Conservation (phyloP, 441 rosid genomes). For the Capsella rubella region DNA sequence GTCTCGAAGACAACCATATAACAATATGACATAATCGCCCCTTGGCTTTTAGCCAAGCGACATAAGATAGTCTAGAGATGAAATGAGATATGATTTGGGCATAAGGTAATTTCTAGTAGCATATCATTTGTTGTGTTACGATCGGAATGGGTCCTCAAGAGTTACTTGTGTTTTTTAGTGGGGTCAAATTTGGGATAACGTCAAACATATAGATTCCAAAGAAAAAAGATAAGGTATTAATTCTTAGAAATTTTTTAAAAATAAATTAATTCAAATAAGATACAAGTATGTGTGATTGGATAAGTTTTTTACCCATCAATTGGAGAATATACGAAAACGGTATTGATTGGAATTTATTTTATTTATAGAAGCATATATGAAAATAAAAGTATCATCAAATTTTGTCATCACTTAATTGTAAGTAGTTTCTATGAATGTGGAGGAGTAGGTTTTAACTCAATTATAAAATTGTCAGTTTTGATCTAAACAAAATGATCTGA, state of each 20-base stretch:
- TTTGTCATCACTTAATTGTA: background rate
- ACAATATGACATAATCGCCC: conserved; percentile 21
- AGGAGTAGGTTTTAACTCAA: conserved; percentile 1
- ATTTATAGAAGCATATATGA: background rate
- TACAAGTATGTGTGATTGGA: background rate
- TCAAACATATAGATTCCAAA: conserved; percentile 39
- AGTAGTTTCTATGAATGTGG: background rate
- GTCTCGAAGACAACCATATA: background rate
- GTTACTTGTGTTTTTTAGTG: conserved; percentile 34
- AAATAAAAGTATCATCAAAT: background rate
- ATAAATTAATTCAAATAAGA: too few species aligned
- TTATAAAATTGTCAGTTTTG: too few species aligned
- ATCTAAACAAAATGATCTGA: background rate
- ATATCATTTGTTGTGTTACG: conserved; percentile 36
- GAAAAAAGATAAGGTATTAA: conserved; percentile 35
- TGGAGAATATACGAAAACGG: background rate
- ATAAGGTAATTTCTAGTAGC: conserved; percentile 2
- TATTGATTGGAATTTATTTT: background rate
- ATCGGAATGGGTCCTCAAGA: conserved; percentile 28
- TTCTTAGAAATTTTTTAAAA: conserved; percentile 4
- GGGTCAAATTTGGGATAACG: conserved; percentile 35
- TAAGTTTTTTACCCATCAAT: conserved; percentile 14
- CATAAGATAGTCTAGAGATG: background rate
- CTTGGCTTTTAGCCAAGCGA: conserved; percentile 17
- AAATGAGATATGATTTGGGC: conserved; percentile 24